Evolutionary conservation across 2,329 filamentous ascomycete species (phyloP).

Genomic region (Pseudogymnoascus sp.): DNA sequence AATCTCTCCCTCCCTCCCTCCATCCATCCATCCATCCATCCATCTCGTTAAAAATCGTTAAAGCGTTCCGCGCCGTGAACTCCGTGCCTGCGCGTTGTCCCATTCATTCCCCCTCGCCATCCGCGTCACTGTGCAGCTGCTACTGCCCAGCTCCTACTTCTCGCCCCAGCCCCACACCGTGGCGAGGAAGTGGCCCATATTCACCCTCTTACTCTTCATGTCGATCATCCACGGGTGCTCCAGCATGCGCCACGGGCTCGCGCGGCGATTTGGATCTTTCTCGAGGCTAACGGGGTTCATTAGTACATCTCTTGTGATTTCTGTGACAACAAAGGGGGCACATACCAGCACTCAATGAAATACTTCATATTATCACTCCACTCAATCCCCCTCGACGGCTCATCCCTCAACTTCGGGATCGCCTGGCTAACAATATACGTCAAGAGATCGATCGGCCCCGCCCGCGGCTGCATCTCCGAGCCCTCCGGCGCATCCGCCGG

Average conservation of each 20-base stretch:
- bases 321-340: conserved; percentile 22
- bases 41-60: conserved; percentile 7
- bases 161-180: conserved; percentile 94
- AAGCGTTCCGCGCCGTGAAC: neutral
- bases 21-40: neutral
- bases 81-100: conserved; percentile 6
- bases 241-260: conserved; percentile 96
- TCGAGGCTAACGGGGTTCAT: conserved; percentile 57
- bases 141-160: neutral
- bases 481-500: conserved; percentile 93
- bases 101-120: neutral
- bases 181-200: conserved; percentile 88
- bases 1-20: neutral
- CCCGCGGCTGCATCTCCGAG: conserved; percentile 87
- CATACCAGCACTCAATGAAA: conserved; percentile 98
- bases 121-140: neutral
- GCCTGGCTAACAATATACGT: conserved; percentile 96
- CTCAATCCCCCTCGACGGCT: conserved; percentile 77
- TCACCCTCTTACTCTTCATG: conserved; percentile 91
- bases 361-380: conserved; percentile 99
- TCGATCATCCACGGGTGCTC: conserved; percentile 99
- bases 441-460: conserved; percentile 85
- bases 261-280: conserved; percentile 78
- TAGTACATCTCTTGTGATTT: neutral
- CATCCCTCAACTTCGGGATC: conserved; percentile 92